Conservation (phyloP, 768 basidiomycete species). For the Tulasnella sp. region DNA sequence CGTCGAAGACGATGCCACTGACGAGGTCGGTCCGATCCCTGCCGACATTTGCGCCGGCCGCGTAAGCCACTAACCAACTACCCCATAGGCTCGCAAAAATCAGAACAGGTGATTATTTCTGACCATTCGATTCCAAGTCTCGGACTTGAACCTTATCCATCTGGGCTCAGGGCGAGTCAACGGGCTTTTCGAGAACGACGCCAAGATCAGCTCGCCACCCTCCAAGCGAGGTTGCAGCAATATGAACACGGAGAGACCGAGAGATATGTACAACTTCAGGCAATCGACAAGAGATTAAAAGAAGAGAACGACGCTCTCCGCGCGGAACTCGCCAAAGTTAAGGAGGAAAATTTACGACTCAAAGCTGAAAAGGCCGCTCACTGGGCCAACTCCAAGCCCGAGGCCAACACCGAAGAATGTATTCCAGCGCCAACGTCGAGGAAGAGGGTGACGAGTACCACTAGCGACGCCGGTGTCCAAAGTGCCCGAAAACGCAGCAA, state of each 20-base stretch:
- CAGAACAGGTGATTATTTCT: constrained; percentile 45
- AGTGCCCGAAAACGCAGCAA: not conserved
- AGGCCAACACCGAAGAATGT: not conserved
- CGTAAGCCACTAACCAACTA: not conserved
- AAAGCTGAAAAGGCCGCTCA: constrained; percentile 27
- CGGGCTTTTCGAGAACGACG: constrained; percentile 87
- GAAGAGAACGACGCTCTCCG: constrained; percentile 78
- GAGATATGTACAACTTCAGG: constrained; percentile 78
- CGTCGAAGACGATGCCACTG: constrained; percentile 41
- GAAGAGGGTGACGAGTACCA: constrained; percentile 6
- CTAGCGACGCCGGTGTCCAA: not conserved
- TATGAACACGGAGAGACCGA: constrained; percentile 92
- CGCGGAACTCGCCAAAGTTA: constrained; percentile 61
- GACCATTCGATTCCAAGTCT: constrained; percentile 14
- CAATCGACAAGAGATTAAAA: constrained; percentile 75
- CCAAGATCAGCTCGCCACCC: constrained; percentile 80
- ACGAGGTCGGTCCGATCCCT: constrained; percentile 47
- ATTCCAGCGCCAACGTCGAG: not conserved
- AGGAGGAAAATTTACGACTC: constrained; percentile 41
- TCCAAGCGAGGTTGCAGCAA: constrained; percentile 77
- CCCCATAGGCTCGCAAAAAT: constrained; percentile 24
- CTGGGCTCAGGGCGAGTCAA: constrained; percentile 64
- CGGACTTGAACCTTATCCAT: constrained; percentile 4
- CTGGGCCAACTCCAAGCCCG: constrained; percentile 16
- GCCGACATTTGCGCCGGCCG: constrained; percentile 3